Conservation (phyloP, 2,329 filamentous ascomycete genomes). For the Aureobasidium sp. region DNA sequence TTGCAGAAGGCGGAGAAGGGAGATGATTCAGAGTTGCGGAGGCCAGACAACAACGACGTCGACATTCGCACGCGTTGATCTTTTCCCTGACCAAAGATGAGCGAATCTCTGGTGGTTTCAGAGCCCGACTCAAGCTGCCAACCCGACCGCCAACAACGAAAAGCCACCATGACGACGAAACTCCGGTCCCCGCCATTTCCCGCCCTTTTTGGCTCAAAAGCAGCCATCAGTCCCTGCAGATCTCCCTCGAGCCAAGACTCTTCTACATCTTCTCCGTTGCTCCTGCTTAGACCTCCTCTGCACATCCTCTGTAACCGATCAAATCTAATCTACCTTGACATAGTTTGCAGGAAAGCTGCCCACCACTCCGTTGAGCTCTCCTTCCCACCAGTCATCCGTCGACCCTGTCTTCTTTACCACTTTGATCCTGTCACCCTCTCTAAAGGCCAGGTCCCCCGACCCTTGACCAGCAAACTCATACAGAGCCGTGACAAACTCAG, state of each 20-base stretch:
- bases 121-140: neutral
- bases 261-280: neutral
- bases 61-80: neutral
- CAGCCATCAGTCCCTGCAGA: neutral
- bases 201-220: neutral
- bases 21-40: neutral
- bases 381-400: slow-evolving; percentile 82
- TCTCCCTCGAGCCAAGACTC: neutral
- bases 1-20: neutral
- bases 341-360: slow-evolving; percentile 82
- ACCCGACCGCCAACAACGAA: neutral
- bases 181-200: neutral
- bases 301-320: neutral
- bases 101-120: neutral
- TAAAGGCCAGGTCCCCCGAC: slow-evolving; percentile 62
- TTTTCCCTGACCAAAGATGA: neutral
- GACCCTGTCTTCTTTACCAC: slow-evolving; percentile 71
- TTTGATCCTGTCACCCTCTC: slow-evolving; percentile 67
- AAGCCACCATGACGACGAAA: neutral
- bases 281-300: neutral
- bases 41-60: neutral
- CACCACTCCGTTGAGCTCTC: slow-evolving; percentile 57
- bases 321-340: slow-evolving; percentile 22
- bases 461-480: slow-evolving; percentile 67
- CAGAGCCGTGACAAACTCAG: slow-evolving; percentile 48